Evolutionary conservation across 306 rosid genomes (phyloP), one percentile per base, ranked within the genome.

Genomic region (Fragaria vesca): DNA sequence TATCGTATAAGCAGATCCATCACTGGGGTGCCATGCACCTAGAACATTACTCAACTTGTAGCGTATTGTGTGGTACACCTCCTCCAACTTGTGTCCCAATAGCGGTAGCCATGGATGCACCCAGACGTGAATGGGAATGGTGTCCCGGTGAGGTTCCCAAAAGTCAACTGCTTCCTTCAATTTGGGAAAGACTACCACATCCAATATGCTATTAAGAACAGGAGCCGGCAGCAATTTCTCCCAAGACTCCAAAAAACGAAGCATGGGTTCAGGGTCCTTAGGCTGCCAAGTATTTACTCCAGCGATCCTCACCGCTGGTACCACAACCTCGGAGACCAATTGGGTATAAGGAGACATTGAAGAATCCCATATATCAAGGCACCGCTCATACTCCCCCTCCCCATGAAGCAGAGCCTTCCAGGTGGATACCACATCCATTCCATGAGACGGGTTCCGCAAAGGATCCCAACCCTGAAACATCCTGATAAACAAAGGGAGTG

Each of bases 21-120:
- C 99, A 76, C 93, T 93, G 15, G 97, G 97, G 78, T 95, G 97
- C 99, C 97, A 95, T 45, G 94, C 98, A 65, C 94, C 97, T 71
- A 95, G 96, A 87, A 91, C 88, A 68, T 85, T 80, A 80, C 96
- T 85, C 87, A 93, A 80, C 90, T 91, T 95, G 72, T 79, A 87
- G n/a, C 96, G 96, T 78, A 95, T 91, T 51, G 77, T 86, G 74
- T 89, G 93, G 81, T 86, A 95, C 65, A 91, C 81, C 30, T 88
- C 91, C 86, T 95, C 96, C 86, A 95, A 76, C 81, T 86, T 91
- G 85, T 86, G 83, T 47, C 97, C 98, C 77, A 95, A 79, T 82
- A 87, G 71, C n/a, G 90, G 97, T 38, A 95, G 85, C 99, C 97
- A 95, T 45, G 97, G 97, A 86, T 95, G 99, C 76, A 95, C 90